Evolutionary conservation across 169 alveolate species (phyloP), one percentile per base, ranked within the genome.

Genomic region (Plasmodium billcollinsi): DNA sequence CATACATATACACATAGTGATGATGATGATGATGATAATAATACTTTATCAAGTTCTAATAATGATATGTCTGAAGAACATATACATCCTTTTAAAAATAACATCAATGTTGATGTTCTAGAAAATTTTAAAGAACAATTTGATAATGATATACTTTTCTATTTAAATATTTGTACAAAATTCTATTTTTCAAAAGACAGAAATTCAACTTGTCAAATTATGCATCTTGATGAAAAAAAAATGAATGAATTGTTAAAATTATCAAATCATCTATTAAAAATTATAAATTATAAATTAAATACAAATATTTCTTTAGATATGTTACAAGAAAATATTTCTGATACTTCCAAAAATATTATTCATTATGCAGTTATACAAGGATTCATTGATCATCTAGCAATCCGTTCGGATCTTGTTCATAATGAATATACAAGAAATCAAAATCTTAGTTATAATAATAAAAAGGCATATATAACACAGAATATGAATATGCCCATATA

Each of bases 291-390:
- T 29, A 83, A 83, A 67, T 56, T 83, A 69, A 83, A 83, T 43
- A 69, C 20, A 20, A 83, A 54, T 67, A 69, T 83, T 39, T 69
- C 43, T 69, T 83, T 83, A 39, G 91, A 83, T 24, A 47, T 56
- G 12, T 54, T 83, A 26, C 85, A 83, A 62, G 58, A 69, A 54
- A 33, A 67, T 29, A 20, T 56, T 49, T 83, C 91, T 3, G 50
- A 26, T 8, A 20, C 69, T 33, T 83, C 91, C 29, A 83, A 69
- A 83, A 50, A 69, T 69, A 83, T 83, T 54, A 83, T 83, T 26
- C 74, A 83, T 52, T 83, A 83, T 69, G 83, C 91, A 54, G 63
- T 83, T 49, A 56, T 83, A 61, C 91, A 83, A 72, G 91, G 91
- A 21, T 83, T 83, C 45, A 83, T 83, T 49, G 91, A 83, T 14